Percentiles rank a stretch among this genome's conserved stretches.
Conservation (phyloP, 2,329 filamentous ascomycete species). For the Aspergillus sp. region DNA sequence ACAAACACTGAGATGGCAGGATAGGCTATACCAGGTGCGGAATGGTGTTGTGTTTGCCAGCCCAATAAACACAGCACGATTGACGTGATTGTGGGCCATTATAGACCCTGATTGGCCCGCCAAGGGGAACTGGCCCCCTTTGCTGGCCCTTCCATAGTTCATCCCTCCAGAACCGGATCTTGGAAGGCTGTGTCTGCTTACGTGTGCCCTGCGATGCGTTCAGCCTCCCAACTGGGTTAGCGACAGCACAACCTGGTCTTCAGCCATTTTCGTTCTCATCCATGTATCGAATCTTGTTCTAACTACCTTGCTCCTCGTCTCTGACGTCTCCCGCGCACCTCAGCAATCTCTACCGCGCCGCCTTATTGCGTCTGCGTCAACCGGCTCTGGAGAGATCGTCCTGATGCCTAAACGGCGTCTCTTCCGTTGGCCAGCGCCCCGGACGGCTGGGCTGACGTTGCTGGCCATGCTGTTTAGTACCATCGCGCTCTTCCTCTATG, state of each 20-base stretch:
- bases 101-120: background rate
- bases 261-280: background rate
- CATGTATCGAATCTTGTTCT: conserved; percentile 8
- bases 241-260: background rate
- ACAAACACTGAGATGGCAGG: too few relatives aligned
- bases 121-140: background rate
- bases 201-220: background rate
- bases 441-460: conserved; percentile 15
- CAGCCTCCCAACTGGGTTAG: conserved; percentile 2
- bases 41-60: too few relatives aligned
- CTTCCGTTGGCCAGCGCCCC: conserved; percentile 22
- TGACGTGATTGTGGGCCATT: background rate
- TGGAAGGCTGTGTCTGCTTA: background rate
- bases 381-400: conserved; percentile 3
- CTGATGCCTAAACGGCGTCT: conserved; percentile 19
- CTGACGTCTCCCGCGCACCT: background rate
- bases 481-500: conserved; percentile 15
- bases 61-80: background rate
- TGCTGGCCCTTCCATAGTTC: background rate
- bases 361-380: background rate
- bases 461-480: conserved; percentile 17
- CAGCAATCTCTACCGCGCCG: background rate
- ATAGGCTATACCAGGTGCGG: too few relatives aligned
- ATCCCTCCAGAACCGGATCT: too few relatives aligned
- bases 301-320: background rate